phyloP scores from a whole-genome alignment of 176 grass and related monocot genomes.

The Hyparrhenia diplandra region DNA sequence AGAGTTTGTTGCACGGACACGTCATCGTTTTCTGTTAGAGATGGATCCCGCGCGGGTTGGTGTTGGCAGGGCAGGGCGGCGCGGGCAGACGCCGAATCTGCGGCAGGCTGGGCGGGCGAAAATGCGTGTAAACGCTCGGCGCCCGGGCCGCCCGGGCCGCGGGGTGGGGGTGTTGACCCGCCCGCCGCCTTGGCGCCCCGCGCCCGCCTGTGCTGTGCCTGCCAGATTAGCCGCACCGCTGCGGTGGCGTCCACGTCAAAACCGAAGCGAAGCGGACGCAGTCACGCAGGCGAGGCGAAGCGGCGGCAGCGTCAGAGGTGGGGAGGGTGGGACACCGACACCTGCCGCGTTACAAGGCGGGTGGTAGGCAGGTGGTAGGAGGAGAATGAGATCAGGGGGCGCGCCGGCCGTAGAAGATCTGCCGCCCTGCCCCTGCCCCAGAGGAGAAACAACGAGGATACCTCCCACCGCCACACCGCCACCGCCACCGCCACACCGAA shows the following conservation, averaged over 20 bases:
- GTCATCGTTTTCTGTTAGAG: too few species aligned
- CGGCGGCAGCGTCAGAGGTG: neutral
- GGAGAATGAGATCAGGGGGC: slow-evolving; percentile 24
- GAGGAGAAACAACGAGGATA: slow-evolving; percentile 8
- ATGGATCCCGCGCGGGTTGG: too few species aligned
- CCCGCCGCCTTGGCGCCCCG: too few species aligned
- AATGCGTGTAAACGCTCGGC: too few species aligned
- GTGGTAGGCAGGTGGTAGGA: slow-evolving; percentile 10
- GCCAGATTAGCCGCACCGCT: neutral
- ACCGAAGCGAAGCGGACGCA: neutral
- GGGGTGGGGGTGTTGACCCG: too few species aligned
- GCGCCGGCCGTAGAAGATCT: slow-evolving; percentile 43
- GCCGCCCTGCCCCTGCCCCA: too few species aligned
- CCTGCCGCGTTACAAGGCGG: slow-evolving; percentile 20
- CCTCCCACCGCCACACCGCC: neutral
- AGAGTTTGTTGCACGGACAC: too few species aligned
- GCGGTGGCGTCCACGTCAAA: neutral
- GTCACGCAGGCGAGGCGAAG: neutral
- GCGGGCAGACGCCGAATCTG: too few species aligned
- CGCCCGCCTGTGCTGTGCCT: neutral
- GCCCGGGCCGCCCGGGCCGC: too few species aligned
- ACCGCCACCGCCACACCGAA: neutral
- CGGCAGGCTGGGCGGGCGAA: too few species aligned
- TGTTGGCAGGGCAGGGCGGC: too few species aligned
- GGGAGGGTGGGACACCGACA: slow-evolving; percentile 23